Percentiles rank a stretch among this genome's conserved stretches.
These are phyloP conservation scores for Tolypocladium paradoxum DNA, from an alignment of 2,329 filamentous ascomycete genomes.

Conservation along the genomic window DNA sequence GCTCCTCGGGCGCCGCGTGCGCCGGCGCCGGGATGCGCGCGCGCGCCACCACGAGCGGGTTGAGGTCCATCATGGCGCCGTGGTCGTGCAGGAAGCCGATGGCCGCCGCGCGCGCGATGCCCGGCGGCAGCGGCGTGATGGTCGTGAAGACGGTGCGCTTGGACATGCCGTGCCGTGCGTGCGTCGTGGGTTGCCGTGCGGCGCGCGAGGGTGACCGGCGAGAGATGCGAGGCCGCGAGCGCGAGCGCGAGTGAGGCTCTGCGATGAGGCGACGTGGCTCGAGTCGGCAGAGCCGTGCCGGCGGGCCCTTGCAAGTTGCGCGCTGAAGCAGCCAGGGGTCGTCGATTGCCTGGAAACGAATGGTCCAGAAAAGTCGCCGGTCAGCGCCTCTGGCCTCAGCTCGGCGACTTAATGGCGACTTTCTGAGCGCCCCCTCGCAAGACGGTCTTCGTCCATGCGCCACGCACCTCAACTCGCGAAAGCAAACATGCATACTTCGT, in stretches of 20 bases:
- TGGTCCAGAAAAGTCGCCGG: too few relatives aligned
- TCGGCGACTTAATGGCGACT: too few relatives aligned
- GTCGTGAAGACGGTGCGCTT: conserved; percentile 65
- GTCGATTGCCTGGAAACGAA: too few relatives aligned
- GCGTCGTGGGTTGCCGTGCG: background rate
- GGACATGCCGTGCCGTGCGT: conserved; percentile 50
- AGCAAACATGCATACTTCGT: too few relatives aligned
- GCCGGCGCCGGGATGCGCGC: conserved; percentile 56
- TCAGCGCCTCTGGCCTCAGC: too few relatives aligned
- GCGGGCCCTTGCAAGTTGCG: too few relatives aligned
- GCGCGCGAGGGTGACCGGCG: too few relatives aligned
- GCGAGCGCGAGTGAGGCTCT: background rate
- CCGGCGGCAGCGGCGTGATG: conserved; percentile 63
- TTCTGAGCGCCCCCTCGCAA: too few relatives aligned
- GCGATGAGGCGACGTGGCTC: background rate
- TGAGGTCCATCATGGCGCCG: conserved; percentile 75
- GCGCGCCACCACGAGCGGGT: conserved; percentile 68
- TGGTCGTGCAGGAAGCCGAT: conserved; percentile 69
- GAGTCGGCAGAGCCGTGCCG: background rate
- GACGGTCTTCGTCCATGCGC: too few relatives aligned
- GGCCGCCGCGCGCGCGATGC: conserved; percentile 58
- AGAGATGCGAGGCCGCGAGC: too few relatives aligned
- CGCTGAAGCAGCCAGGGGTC: background rate
- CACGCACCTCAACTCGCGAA: too few relatives aligned
- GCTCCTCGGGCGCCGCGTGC: conserved; percentile 60